These are phyloP conservation scores for Cryptosporidium parvum DNA, from an alignment of 169 alveolate species.

Conservation along the genomic window DNA sequence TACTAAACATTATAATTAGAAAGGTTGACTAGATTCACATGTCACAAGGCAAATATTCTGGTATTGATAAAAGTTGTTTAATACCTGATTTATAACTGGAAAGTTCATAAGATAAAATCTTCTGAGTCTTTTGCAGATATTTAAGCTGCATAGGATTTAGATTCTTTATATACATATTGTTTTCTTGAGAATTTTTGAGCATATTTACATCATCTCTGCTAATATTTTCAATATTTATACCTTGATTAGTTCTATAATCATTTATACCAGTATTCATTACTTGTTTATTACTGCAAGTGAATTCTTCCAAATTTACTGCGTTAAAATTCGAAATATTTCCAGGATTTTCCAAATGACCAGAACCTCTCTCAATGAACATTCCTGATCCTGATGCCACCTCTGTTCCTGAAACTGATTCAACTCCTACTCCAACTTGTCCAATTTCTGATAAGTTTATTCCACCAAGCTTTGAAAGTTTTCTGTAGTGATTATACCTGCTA, in stretches of 20 bases:
- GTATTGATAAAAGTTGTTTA: conserved; percentile 54
- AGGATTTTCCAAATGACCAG: neutral
- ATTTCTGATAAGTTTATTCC: conserved; percentile 20
- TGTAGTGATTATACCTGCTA: conserved; percentile 42
- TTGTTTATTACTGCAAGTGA: neutral
- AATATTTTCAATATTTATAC: conserved; percentile 25
- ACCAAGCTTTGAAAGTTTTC: conserved; percentile 42
- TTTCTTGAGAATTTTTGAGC: conserved; percentile 8
- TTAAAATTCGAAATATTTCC: neutral
- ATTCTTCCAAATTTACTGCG: neutral
- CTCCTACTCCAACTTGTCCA: neutral
- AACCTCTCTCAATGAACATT: neutral
- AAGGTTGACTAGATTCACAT: neutral
- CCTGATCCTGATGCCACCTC: neutral
- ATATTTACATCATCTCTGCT: neutral
- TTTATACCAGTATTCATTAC: neutral
- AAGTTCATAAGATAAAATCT: conserved; percentile 53
- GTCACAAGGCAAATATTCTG: conserved; percentile 74
- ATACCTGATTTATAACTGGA: conserved; percentile 63
- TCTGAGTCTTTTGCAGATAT: conserved; percentile 65
- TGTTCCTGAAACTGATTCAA: no score
- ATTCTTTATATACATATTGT: conserved; percentile 19
- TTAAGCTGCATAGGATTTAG: conserved; percentile 52
- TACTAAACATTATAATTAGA: neutral
- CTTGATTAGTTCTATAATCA: conserved; percentile 10